Evolutionary conservation across 352 stramenopile species (phyloP), one percentile per base, ranked within the genome.

Genomic region (Phytophthora agathidicida): DNA sequence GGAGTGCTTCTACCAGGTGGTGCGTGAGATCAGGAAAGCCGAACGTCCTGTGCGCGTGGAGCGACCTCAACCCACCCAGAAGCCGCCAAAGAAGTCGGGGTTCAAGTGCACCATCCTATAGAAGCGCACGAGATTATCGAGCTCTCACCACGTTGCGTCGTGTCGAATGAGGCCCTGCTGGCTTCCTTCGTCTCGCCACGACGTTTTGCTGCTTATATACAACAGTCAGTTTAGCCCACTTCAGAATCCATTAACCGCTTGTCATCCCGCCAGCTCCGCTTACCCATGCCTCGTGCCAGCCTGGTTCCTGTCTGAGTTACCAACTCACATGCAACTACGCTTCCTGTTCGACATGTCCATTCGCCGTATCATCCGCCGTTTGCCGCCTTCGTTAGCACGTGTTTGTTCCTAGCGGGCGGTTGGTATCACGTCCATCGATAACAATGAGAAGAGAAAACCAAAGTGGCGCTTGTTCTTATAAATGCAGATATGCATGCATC

Each of bases 1-100:
- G 61, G 86, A 96, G 56, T 96, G 86, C 55, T 96, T 96, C 65
- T 96, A 92, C 75, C 75, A 96, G 49, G 86, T 96, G 46, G 84
- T 96, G 44, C 86, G 86, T 32, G 86, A 91, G 63, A 96, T 96
- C 64, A 81, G 86, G 50, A 90, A 87, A 72, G 70, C 78, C 2
- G 86, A 96, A 62, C 78, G 78, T 27, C 82, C 86, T 17, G 68
- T 59, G 42, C 70, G 70, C 56, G 68, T 77, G 61, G 70, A 73
- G 47, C 73, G 63, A 55, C 32, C 71, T 20, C 58, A 64, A 36
- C 69, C 71, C 11, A 82, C 78, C 36, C 60, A 84, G 55, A 87
- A 89, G 69, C 71, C 77, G 44, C 71, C 54, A 23, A 83, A 89
- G 58, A 87, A 91, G 73, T 86, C 82, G 46, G 65, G 73, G 32